These are phyloP conservation scores for Neoarthrinium moseri DNA, from an alignment of 2,329 filamentous ascomycete species.

Conservation along the genomic window DNA sequence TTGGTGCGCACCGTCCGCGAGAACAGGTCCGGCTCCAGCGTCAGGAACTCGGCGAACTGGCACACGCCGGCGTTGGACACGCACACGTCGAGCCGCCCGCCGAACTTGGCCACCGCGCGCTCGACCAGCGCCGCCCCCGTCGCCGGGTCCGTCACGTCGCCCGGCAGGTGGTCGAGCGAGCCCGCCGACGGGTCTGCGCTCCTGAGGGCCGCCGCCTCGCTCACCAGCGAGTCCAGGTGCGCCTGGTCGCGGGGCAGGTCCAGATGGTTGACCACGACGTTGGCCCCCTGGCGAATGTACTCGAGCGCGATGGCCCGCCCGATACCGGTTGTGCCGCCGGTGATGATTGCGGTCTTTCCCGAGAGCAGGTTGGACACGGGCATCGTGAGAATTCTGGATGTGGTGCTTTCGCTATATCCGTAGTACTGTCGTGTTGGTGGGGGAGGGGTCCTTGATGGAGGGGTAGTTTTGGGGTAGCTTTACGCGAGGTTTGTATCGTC, in stretches of 20 bases:
- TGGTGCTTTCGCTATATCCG: not conserved
- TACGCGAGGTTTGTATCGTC: too few species aligned
- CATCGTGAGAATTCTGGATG: constrained; percentile 31
- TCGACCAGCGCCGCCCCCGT: constrained; percentile 69
- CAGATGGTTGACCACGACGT: constrained; percentile 79
- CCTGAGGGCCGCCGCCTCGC: constrained; percentile 47
- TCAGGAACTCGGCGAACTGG: constrained; percentile 82
- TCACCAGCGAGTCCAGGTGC: constrained; percentile 53
- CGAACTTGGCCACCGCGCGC: constrained; percentile 61
- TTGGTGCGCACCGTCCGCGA: constrained; percentile 74
- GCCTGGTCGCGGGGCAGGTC: constrained; percentile 51
- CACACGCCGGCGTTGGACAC: constrained; percentile 89
- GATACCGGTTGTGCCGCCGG: constrained; percentile 82
- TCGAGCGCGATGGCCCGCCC: constrained; percentile 81
- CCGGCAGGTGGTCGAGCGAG: constrained; percentile 64
- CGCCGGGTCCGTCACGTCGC: constrained; percentile 74
- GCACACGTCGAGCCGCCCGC: constrained; percentile 68
- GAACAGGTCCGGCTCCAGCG: constrained; percentile 69
- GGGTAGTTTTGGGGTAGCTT: constrained; percentile 1
- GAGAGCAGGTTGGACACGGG: constrained; percentile 55
- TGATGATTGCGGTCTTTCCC: constrained; percentile 81
- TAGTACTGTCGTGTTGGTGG: not conserved
- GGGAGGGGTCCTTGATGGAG: constrained; percentile 6
- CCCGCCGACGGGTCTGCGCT: constrained; percentile 46
- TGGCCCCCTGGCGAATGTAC: constrained; percentile 74